Evolutionary conservation across 2,329 filamentous ascomycete species (phyloP), one percentile per base, ranked within the genome.

Genomic region (Zopfia rhizophila): DNA sequence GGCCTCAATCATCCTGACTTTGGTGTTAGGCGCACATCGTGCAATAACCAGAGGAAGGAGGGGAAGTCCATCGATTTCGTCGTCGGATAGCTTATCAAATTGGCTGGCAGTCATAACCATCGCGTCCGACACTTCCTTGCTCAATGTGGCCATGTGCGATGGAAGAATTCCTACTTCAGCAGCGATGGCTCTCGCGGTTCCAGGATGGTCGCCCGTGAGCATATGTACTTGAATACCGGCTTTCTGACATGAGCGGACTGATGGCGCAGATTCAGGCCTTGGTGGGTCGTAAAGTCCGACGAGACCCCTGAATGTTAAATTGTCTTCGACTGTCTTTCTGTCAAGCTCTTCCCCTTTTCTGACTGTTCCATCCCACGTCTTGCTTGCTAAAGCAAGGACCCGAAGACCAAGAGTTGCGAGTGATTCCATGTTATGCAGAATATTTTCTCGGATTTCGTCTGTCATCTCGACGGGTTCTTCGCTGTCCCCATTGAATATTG

Each of bases 1-100:
- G 5, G 91, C 90, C 58, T 92, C 89, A 38, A 96, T 92, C 90
- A 96, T 95, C 48, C 90, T 86, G 4, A 91, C 90, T 74, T 96
- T 96, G 27, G 91, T 95, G 48, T 89, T 84, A 0, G 91, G 91
- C 1, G 89, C 88, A 66, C 90, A 95, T 25, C 91, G 86, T 25
- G 91, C 90, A 49, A 95, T 87, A 7, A 95, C 91, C 1, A 93
- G 77, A 2, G 90, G 90, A 2, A 95, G 76, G 28, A 90, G 84
- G 4, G 87, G 85, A 12, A 95, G 76, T 0, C 79, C 78, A 55
- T 90, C 90, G 42, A 95, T 89, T 68, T 94, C 83, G 0, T 78
- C 83, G 33, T 94, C 88, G 0, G 82, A 82, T 53, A 95, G 78
- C 51, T 84, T 85, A 68, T 95, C 91, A 56, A 96, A 93, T 53